Base-by-base conservation (phyloP, 2,329 filamentous ascomycete genomes). In the Didymella lethalis region DNA sequence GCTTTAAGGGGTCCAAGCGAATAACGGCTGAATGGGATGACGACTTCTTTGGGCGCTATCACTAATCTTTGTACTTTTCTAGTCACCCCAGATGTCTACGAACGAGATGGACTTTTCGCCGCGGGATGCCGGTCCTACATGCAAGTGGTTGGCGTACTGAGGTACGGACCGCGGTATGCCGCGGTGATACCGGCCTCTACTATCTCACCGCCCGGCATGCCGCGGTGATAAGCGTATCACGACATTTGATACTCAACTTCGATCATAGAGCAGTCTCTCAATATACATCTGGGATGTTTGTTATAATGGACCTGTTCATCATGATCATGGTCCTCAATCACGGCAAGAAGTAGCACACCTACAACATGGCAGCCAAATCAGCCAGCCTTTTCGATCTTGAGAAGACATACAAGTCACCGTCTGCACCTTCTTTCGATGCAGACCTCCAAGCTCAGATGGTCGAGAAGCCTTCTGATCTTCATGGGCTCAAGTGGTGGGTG, bases 401-500 rank as follows among this genome's bases (percentile, higher is more conserved):
- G 32, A 34, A 34, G 32, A 14, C 32, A 34, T 7, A n/a, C 5
- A n/a, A 34, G 32, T 14, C 32, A 34, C 16, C 32, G 7, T 34
- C 16, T n/a, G 32, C 4, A 34, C 32, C 12, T 34, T 16, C 32
- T 7, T 34, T 14, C 4, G 4, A 34, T 34, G 12, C 10, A 4
- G 32, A 20, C 36, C 25, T 41, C 11, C 38, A 25, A 41, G 38
- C 38, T 41, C 20, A 20, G 25, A 25, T 4, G 38, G 14, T 14
- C 10, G 34, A 49, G 32, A 49, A 38, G 14, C 23, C 14, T 7
- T 18, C 47, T 1, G 20, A 18, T 12, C 25, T 40, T 11, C 4
- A 20, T 49, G 34, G 47, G 11, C 12, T 49, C 16, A 38, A 40
- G n/a, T 40, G 25, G 32, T 49, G 63, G 63, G 20, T 59, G 25